Evolutionary conservation across 2,329 filamentous ascomycete species (phyloP).

Genomic region (Ophiostoma angusticollis): DNA sequence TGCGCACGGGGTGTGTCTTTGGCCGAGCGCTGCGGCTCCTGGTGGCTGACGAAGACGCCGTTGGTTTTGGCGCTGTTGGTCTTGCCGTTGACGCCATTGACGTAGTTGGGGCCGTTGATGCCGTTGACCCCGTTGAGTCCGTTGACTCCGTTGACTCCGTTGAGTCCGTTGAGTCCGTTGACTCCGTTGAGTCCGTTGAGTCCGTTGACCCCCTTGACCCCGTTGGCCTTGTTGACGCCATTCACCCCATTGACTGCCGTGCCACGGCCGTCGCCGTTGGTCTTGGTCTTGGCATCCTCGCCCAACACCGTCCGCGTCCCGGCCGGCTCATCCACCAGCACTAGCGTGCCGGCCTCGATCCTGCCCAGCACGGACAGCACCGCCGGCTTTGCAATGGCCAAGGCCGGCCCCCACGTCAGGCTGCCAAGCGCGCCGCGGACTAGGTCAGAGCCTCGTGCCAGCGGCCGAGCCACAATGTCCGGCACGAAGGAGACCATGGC

Average conservation of each 20-base stretch:
- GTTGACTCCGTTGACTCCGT: background rate
- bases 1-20: constrained; percentile 33
- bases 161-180: background rate
- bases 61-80: background rate
- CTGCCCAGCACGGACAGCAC: constrained; percentile 32
- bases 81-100: background rate
- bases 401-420: constrained; percentile 33
- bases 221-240: too few relatives aligned
- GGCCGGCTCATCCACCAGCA: constrained; percentile 34
- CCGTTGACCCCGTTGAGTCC: background rate
- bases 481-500: constrained; percentile 11
- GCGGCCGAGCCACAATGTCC: constrained; percentile 23
- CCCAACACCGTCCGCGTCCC: constrained; percentile 31
- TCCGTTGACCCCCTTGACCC: background rate
- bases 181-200: background rate
- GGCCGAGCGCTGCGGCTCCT: constrained; percentile 6
- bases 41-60: background rate
- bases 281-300: constrained; percentile 21
- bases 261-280: too few relatives aligned
- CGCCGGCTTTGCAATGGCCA: constrained; percentile 32
- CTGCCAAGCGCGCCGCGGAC: constrained; percentile 30
- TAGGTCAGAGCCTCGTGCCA: constrained; percentile 27
- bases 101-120: background rate
- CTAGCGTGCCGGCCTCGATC: constrained; percentile 35
- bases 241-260: background rate